These are phyloP conservation scores for Pistacia atlantica DNA, from an alignment of 345 rosid species.

Conservation along the genomic window DNA sequence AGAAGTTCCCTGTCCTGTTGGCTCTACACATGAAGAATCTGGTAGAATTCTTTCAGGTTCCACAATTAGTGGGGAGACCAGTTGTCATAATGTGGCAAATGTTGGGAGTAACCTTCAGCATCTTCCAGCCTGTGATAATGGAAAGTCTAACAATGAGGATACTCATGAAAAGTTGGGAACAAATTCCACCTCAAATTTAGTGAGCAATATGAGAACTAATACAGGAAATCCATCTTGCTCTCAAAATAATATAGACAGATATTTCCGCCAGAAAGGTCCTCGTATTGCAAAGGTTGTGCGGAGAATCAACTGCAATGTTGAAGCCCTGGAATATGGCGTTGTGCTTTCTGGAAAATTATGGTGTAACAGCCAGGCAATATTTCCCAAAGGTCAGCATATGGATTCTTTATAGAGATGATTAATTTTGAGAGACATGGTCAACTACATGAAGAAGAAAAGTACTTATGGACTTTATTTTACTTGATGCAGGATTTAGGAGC, in stretches of 20 bases:
- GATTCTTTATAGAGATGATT: neutral
- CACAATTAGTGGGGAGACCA: constrained; percentile 25
- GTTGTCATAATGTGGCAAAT: constrained; percentile 29
- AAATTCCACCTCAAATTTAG: constrained; percentile 36
- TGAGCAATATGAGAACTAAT: constrained; percentile 41
- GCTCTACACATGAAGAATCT: constrained; percentile 35
- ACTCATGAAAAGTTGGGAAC: constrained; percentile 49
- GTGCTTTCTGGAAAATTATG: constrained; percentile 83
- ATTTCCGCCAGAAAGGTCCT: constrained; percentile 91
- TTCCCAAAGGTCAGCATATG: constrained; percentile 72
- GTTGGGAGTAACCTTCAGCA: constrained; percentile 24
- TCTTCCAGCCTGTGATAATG: constrained; percentile 29
- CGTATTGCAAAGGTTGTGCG: constrained; percentile 98
- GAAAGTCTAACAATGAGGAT: constrained; percentile 40
- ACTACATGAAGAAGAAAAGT: constrained; percentile 3
- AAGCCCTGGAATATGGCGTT: constrained; percentile 72
- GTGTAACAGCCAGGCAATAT: constrained; percentile 85
- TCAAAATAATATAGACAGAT: constrained; percentile 72
- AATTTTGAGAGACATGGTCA: neutral
- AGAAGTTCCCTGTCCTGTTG: constrained; percentile 29
- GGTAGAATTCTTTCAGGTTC: constrained; percentile 36
- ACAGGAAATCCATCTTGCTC: constrained; percentile 55
- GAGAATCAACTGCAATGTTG: constrained; percentile 93
- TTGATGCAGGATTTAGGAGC: constrained; percentile 87
- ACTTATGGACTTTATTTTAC: constrained; percentile 17